Evolutionary conservation across 495 filamentous ascomycete genomes (phyloP).

Genomic region (Penicillium manginii): DNA sequence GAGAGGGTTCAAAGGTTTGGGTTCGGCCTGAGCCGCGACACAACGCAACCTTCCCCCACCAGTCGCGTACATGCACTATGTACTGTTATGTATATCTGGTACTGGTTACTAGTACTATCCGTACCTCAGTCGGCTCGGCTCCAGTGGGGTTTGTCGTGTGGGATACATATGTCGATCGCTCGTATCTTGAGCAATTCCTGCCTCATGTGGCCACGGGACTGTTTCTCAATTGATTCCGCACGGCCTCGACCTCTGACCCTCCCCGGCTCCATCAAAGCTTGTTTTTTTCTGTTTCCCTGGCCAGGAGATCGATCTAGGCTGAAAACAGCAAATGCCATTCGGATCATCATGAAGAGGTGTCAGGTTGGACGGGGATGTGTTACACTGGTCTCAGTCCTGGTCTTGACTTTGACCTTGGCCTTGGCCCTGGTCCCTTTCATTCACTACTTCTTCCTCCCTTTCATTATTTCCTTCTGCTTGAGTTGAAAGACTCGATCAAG

Average conservation of each 20-base stretch:
- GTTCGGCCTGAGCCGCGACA: conserved; percentile 30
- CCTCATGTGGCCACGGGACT: not conserved
- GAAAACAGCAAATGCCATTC: conserved; percentile 10
- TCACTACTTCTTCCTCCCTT: not conserved
- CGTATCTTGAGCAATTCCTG: conserved; percentile 16
- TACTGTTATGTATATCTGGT: not conserved
- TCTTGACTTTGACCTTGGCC: too few species aligned
- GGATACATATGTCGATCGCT: conserved; percentile 28
- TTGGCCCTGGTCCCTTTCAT: not conserved
- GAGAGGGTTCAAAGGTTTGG: conserved; percentile 26
- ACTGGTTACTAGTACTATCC: not conserved
- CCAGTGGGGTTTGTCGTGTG: conserved; percentile 5
- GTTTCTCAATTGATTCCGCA: conserved; percentile 3
- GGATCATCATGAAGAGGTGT: conserved; percentile 9
- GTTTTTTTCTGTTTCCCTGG: conserved; percentile 18
- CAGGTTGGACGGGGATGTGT: conserved; percentile 2
- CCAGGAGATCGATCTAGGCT: conserved; percentile 14
- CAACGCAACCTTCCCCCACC: not conserved
- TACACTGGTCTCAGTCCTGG: not conserved
- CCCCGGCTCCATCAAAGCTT: conserved; percentile 29
- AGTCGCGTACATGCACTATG: not conserved
- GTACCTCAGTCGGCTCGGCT: conserved; percentile 13
- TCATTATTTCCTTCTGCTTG: not conserved
- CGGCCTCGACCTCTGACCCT: conserved; percentile 1
- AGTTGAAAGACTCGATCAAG: not conserved